Percentiles rank a stretch among this genome's conserved stretches.
phyloP scores from a whole-genome alignment of 2,329 filamentous ascomycete species.

The Neonectria neomacrospora region DNA sequence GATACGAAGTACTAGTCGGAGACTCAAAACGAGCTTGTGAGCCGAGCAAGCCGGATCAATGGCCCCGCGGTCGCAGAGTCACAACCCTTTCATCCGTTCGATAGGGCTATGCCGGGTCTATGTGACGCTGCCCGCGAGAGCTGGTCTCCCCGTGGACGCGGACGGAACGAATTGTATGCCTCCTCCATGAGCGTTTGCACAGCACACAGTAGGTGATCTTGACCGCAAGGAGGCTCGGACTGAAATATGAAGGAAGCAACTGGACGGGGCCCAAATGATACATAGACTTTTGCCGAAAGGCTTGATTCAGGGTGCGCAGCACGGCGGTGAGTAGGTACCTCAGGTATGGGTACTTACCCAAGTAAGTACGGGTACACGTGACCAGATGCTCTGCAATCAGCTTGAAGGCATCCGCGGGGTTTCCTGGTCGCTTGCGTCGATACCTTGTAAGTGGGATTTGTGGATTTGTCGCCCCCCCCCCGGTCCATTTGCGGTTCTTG shows the following conservation, averaged over 20 bases:
- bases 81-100: background rate
- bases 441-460: background rate
- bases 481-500: background rate
- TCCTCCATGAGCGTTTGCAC: background rate
- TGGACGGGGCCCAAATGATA: slow-evolving; percentile 2
- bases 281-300: background rate
- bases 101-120: slow-evolving; percentile 2
- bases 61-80: background rate
- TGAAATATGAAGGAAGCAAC: slow-evolving; percentile 10
- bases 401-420: background rate
- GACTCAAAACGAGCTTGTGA: background rate
- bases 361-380: background rate
- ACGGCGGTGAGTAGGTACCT: background rate
- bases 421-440: background rate
- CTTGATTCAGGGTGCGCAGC: background rate
- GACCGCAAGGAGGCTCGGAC: background rate
- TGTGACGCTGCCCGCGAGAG: slow-evolving; percentile 1
- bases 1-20: background rate
- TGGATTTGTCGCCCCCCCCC: background rate
- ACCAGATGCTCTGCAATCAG: background rate
- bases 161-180: background rate
- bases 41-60: background rate
- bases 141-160: background rate
- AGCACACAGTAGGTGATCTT: background rate
- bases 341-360: no score